A percentile compares a stretch with the other conserved stretches of the same genome.
phyloP scores from a whole-genome alignment of 306 rosid genomes.

The Rosa multiflora region DNA sequence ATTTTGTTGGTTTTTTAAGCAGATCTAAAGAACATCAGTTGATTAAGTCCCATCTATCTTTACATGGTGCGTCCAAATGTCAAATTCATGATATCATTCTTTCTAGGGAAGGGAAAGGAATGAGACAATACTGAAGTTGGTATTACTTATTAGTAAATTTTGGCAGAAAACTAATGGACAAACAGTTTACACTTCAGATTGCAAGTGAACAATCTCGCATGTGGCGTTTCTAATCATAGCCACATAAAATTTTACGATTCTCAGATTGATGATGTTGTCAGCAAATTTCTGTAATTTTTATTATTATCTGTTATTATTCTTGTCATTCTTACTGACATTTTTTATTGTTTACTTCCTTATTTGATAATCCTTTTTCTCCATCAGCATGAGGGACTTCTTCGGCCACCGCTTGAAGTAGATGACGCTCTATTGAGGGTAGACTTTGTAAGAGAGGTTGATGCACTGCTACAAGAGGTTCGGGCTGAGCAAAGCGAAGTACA shows the following conservation, averaged over 20 bases:
- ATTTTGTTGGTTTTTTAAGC: background rate
- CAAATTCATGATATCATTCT: background rate
- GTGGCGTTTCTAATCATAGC: background rate
- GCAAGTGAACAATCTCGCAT: background rate
- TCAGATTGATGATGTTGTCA: background rate
- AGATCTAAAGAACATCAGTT: background rate
- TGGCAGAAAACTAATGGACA: background rate
- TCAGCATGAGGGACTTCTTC: slow-evolving; percentile 74
- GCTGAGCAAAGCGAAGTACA: slow-evolving; percentile 39
- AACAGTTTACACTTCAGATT: background rate
- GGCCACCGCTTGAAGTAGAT: slow-evolving; percentile 67
- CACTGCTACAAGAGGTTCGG: slow-evolving; percentile 70
- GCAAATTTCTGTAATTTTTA: background rate
- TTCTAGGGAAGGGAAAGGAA: background rate
- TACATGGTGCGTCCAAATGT: background rate
- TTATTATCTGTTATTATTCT: background rate
- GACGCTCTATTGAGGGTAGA: slow-evolving; percentile 73
- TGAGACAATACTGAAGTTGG: background rate
- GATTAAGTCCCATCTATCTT: background rate
- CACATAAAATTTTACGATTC: background rate
- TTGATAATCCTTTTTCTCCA: slow-evolving; percentile 11
- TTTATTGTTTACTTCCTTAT: background rate
- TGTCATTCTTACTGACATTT: background rate
- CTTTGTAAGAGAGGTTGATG: slow-evolving; percentile 91
- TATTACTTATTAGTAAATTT: background rate